Evolutionary conservation across 2,329 filamentous ascomycete genomes (phyloP).

Genomic region (Xylariales sp.): DNA sequence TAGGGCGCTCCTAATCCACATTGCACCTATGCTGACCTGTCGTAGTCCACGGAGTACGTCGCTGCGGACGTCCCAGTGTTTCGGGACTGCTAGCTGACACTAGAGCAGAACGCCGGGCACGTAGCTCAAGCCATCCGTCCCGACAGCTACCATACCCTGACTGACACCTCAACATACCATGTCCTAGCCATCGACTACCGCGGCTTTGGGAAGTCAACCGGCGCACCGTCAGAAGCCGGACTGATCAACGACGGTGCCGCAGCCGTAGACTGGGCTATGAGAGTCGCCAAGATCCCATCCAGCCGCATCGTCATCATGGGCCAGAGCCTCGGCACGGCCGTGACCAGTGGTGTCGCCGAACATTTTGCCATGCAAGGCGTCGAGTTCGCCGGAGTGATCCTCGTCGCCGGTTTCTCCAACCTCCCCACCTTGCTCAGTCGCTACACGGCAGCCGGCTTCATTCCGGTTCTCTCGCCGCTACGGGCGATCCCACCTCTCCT

Average conservation of each 20-base stretch:
- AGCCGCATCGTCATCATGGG: conserved; percentile 75
- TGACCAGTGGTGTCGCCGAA: conserved; percentile 70
- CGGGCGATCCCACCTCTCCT: conserved; percentile 61
- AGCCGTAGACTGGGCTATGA: conserved; percentile 67
- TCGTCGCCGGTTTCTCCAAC: conserved; percentile 75
- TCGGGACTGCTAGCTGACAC: background rate
- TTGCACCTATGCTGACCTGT: background rate
- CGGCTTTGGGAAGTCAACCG: conserved; percentile 77
- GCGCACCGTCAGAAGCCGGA: conserved; percentile 74
- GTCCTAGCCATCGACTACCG: conserved; percentile 89
- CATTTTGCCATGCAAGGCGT: conserved; percentile 56
- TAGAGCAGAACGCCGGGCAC: conserved; percentile 72
- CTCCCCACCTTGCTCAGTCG: conserved; percentile 68
- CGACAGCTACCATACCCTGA: conserved; percentile 70
- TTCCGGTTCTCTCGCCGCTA: conserved; percentile 77
- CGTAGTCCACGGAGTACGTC: background rate
- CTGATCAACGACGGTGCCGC: conserved; percentile 75
- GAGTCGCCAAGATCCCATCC: conserved; percentile 59
- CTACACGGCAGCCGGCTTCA: conserved; percentile 72
- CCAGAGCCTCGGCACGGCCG: conserved; percentile 84
- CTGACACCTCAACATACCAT: conserved; percentile 70
- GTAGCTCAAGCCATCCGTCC: conserved; percentile 75
- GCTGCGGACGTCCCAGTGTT: background rate
- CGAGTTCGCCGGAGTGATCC: conserved; percentile 73
- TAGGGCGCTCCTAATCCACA: conserved; percentile 29